A percentile compares a stretch with the other conserved stretches of the same genome.
These are phyloP conservation scores for Aspergillus spinulosporus DNA, from an alignment of 2,329 filamentous ascomycete genomes.

Conservation along the genomic window DNA sequence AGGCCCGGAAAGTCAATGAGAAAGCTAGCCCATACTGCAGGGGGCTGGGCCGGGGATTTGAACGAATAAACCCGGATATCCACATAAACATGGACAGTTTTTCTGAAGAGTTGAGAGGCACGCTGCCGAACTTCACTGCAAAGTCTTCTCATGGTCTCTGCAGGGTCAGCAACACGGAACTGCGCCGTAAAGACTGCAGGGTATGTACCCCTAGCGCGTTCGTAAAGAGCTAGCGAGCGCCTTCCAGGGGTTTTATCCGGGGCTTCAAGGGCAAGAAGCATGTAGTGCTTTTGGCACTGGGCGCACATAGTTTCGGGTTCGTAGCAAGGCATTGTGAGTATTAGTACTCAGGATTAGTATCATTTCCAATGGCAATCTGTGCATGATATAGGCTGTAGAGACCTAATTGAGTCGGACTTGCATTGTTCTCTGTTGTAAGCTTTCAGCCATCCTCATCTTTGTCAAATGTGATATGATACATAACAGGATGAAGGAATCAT, in stretches of 20 bases:
- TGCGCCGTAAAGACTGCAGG: background rate
- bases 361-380: background rate
- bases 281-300: background rate
- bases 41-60: background rate
- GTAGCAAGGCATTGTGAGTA: background rate
- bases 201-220: background rate
- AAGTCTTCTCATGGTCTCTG: background rate
- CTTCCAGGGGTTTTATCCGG: background rate
- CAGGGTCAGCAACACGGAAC: background rate
- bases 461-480: background rate
- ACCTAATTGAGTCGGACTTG: background rate
- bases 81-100: background rate
- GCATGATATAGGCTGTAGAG: background rate
- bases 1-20: background rate
- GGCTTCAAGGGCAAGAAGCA: background rate
- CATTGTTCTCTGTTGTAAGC: background rate
- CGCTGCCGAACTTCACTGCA: background rate
- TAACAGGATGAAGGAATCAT: no score
- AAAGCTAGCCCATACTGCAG: background rate
- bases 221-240: background rate
- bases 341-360: background rate
- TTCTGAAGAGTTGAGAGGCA: no score
- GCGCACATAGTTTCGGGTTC: background rate
- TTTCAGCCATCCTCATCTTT: background rate
- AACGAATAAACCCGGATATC: background rate